phyloP scores from a whole-genome alignment of 2,329 filamentous ascomycete species.

The Botryotinia convoluta region DNA sequence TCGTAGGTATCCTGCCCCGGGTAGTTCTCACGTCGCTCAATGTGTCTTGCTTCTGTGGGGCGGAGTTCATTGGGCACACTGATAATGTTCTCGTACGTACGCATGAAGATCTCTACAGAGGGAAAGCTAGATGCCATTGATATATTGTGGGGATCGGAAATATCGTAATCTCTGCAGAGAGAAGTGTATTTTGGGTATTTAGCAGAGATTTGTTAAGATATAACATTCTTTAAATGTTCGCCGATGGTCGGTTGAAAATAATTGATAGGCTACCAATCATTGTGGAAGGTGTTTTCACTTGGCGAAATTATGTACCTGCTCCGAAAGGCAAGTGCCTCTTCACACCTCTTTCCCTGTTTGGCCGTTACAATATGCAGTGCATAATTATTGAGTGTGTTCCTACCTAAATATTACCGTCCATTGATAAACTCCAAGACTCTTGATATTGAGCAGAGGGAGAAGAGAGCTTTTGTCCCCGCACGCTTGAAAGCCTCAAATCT shows the following conservation, averaged over 20 bases:
- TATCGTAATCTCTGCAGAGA: not conserved
- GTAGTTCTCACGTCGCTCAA: not conserved
- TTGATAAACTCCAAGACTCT: constrained; percentile 19
- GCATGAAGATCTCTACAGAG: not conserved
- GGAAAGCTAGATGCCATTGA: not conserved
- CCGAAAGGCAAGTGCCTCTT: not conserved
- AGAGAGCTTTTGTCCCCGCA: not conserved
- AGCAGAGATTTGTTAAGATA: not conserved
- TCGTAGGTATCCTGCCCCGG: too few relatives aligned
- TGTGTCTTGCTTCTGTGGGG: not conserved
- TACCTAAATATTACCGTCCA: not conserved
- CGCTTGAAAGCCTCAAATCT: not conserved
- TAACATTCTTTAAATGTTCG: not conserved
- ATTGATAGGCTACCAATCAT: too few relatives aligned
- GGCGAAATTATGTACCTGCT: not conserved
- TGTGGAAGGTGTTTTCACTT: not conserved
- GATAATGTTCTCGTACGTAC: not conserved
- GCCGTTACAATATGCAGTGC: not conserved
- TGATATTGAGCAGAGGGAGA: not conserved
- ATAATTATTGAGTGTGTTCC: constrained; percentile 11
- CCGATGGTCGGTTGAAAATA: too few relatives aligned
- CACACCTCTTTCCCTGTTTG: not conserved
- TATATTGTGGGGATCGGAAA: not conserved
- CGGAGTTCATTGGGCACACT: not conserved
- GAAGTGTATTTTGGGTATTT: not conserved